These are phyloP conservation scores for Suhomyces sp. DNA, from an alignment of 805 yeast species.

Conservation along the genomic window DNA sequence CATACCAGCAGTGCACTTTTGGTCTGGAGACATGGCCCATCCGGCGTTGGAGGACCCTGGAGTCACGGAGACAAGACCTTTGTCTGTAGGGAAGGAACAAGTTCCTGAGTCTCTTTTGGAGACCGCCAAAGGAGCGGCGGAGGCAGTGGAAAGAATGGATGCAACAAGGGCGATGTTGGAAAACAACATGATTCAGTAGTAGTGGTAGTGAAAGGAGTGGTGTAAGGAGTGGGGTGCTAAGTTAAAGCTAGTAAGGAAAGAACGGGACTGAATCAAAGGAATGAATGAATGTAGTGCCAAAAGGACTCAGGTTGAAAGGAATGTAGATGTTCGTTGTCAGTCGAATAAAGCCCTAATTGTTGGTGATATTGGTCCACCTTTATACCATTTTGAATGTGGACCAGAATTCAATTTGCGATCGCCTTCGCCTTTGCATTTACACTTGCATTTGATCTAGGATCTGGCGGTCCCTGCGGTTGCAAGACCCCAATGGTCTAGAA, in stretches of 20 bases:
- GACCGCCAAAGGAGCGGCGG: slow-evolving; percentile 19
- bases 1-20: slow-evolving; percentile 67
- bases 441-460: too few species aligned
- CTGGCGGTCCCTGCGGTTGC: too few species aligned
- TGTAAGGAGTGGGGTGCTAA: neutral
- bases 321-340: too few species aligned
- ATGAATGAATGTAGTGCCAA: slow-evolving; percentile 1
- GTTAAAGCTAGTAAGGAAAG: neutral
- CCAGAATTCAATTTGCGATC: too few species aligned
- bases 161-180: slow-evolving; percentile 10
- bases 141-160: slow-evolving; percentile 16
- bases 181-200: slow-evolving; percentile 8
- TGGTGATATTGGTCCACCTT: too few species aligned
- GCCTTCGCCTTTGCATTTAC: too few species aligned
- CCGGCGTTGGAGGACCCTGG: slow-evolving; percentile 62
- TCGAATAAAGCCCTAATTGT: too few species aligned
- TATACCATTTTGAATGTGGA: too few species aligned
- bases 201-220: neutral
- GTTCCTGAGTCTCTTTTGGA: slow-evolving; percentile 35
- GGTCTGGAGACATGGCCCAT: slow-evolving; percentile 84
- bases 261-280: neutral
- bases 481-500: too few species aligned
- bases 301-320: too few species aligned
- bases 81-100: slow-evolving; percentile 67
- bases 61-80: slow-evolving; percentile 71